Base-by-base conservation (phyloP, 2,329 filamentous ascomycete genomes). In the Fusarium dimerum region DNA sequence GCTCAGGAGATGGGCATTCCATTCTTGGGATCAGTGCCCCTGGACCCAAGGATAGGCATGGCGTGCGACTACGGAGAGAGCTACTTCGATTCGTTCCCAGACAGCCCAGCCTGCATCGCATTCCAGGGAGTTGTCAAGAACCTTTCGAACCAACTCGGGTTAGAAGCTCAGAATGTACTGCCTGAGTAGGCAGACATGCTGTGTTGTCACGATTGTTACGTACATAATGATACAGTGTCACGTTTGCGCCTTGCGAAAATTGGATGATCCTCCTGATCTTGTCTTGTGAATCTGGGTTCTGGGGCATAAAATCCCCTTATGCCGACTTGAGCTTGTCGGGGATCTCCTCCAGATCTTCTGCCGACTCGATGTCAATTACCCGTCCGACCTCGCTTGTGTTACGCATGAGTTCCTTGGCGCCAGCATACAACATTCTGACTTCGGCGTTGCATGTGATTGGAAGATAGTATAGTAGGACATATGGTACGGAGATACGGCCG, bases 61-160 rank as follows among this genome's bases (percentile, higher is more conserved):
- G 88, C 92, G 3, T 97, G 93, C 67, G 94, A 99, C 71, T 97
- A 90, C 71, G 94, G 95, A 6, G 94, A 99, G 82, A 97, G 92
- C 72, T 99, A 95, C 73, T 89, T 97, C 67, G 92, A 97, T 67
- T 87, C 86, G 20, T 99, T 91, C 71, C 91, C 93, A 0, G 92
- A 97, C 63, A 96, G 91, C 61, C 93, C 94, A 34, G 92, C 94
- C 2, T 96, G 91, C 66, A 77, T 81, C 61, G 92, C 93, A 3
- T 83, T 99, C 55, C 87, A 85, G 73, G 78, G 79, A 36, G 92
- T 99, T 10, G 92, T 99, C 36, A 84, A 82, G 65, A 82, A 83
- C 44, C 79, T 97, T 46, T 85, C 84, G 16, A 75, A 78, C 59
- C 77, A 89, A 68, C 77, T 91, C 57, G 86, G 86, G 3, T 73